Evolutionary conservation across 768 basidiomycete species (phyloP).

Genomic region (Mycena galericulata): DNA sequence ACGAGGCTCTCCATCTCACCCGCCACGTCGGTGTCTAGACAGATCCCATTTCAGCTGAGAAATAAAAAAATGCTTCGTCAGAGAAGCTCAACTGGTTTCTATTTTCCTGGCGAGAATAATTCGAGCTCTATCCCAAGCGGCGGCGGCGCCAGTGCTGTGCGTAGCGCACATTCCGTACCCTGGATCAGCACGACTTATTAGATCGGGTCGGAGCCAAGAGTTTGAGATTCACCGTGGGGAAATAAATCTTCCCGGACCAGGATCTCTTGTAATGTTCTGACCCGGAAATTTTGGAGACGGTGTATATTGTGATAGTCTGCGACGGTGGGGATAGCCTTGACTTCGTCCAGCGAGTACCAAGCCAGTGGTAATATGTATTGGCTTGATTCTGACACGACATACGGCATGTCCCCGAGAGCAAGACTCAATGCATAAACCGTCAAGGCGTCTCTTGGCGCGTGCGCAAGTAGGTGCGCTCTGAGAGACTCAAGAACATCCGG

Average conservation of each 20-base stretch:
- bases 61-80: not conserved
- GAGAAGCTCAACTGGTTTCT: slow-evolving; percentile 62
- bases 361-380: slow-evolving; percentile 70
- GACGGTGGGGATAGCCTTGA: slow-evolving; percentile 66
- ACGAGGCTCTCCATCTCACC: slow-evolving; percentile 72
- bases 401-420: slow-evolving; percentile 50
- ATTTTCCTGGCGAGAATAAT: slow-evolving; percentile 58
- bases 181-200: slow-evolving; percentile 37
- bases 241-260: slow-evolving; percentile 73
- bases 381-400: slow-evolving; percentile 68
- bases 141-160: slow-evolving; percentile 59
- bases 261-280: slow-evolving; percentile 62
- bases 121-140: slow-evolving; percentile 66
- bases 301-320: slow-evolving; percentile 74
- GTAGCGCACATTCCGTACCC: slow-evolving; percentile 71
- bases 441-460: slow-evolving; percentile 64
- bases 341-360: slow-evolving; percentile 62
- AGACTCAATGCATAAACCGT: slow-evolving; percentile 71
- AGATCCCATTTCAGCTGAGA: not conserved
- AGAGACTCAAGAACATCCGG: slow-evolving; percentile 54
- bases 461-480: slow-evolving; percentile 64
- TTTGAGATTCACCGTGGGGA: slow-evolving; percentile 64
- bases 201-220: not conserved
- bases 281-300: slow-evolving; percentile 68
- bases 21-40: slow-evolving; percentile 71